A percentile compares a stretch with the other conserved stretches of the same genome.
phyloP scores from a whole-genome alignment of 176 grass and related monocot genomes.

The Aegilops speltoides region DNA sequence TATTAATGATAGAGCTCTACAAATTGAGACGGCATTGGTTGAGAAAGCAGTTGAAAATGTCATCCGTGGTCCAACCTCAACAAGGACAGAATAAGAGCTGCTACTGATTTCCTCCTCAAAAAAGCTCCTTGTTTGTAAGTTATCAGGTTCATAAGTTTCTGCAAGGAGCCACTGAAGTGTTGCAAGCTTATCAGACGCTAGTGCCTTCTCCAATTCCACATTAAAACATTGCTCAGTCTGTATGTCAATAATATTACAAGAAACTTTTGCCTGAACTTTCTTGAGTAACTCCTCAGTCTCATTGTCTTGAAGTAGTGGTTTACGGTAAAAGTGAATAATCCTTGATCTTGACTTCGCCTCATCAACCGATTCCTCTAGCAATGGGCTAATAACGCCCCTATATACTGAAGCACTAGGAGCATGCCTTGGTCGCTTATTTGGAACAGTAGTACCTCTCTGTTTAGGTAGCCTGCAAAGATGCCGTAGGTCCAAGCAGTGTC shows the following conservation, averaged over 20 bases:
- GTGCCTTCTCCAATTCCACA: conserved; percentile 43
- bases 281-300: conserved; percentile 56
- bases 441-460: conserved; percentile 20
- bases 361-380: conserved; percentile 34
- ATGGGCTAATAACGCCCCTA: conserved; percentile 36
- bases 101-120: conserved; percentile 51
- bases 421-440: conserved; percentile 5
- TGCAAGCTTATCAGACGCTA: conserved; percentile 58
- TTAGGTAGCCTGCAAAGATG: conserved; percentile 36
- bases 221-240: conserved; percentile 87
- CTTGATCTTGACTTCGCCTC: not conserved
- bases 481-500: conserved; percentile 29
- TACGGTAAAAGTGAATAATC: conserved; percentile 73
- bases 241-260: conserved; percentile 55
- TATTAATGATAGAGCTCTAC: conserved; percentile 62
- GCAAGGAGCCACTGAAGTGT: conserved; percentile 77
- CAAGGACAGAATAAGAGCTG: conserved; percentile 34
- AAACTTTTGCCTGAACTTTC: conserved; percentile 72
- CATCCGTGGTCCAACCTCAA: conserved; percentile 90
- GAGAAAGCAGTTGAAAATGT: conserved; percentile 91
- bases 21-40: conserved; percentile 79
- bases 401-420: conserved; percentile 38
- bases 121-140: conserved; percentile 64
- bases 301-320: conserved; percentile 74
- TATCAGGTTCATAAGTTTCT: conserved; percentile 84